Evolutionary conservation across 2,329 filamentous ascomycete species (phyloP), one percentile per base, ranked within the genome.

Genomic region (Aspergillus transmontanensis): DNA sequence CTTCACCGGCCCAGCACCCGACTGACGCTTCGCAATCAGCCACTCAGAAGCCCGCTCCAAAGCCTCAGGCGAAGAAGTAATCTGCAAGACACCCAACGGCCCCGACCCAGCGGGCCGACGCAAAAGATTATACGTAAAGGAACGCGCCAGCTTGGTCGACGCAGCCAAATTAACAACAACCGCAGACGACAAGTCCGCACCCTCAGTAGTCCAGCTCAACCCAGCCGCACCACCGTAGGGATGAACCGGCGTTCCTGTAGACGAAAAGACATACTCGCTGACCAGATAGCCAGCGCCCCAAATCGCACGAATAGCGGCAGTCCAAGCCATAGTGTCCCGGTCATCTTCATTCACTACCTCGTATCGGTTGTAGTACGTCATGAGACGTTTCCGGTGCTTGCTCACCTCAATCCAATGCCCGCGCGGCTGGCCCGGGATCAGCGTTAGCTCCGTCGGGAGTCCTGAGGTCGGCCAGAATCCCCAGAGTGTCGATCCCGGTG

Each of bases 301-400:
- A 36, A 66, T 64, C 2, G 45, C 53, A 63, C 73, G 71, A 68
- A 75, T 71, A 58, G 73, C 59, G 56, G 68, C 61, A 30, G 69
- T 34, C 34, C 72, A 62, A 28, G 72, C 72, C 62, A 67, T 67
- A 6, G 28, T 28, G 3, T 62, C 41, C 39, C 53, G 28, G 4
- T 58, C n/a, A 7, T 58, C 7, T 19, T 54, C 59, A 3, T 41
- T 23, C 4, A 73, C 66, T 21, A 71, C 56, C 7, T 51, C 64
- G 61, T 82, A 83, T 26, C 76, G 75, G 68, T 84, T 84, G 68
- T 84, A 84, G 5, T 84, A 63, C 4, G 73, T 73, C 77, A 80
- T 78, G 56, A 81, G 64, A 23, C 72, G 63, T 46, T 73, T 66
- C 4, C 81, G 65, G 63, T 81, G 73, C 14, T 67, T 66, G 65